These are phyloP conservation scores for Camellia granthamiana DNA, from an alignment of 148 eudicot genomes.

Conservation along the genomic window DNA sequence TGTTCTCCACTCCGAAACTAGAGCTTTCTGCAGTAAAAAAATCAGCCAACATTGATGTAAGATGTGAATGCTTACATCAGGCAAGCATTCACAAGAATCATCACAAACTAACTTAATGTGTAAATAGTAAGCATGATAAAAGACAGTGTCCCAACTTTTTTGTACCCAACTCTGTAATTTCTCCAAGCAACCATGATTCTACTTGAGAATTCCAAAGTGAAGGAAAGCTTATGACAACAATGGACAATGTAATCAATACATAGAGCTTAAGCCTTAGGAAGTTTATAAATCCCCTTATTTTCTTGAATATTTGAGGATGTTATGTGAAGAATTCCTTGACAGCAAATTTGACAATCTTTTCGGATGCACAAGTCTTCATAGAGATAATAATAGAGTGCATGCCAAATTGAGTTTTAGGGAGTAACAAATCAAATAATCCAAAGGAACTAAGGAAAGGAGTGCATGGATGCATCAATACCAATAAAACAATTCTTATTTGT, in stretches of 20 bases:
- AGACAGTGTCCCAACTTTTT: neutral
- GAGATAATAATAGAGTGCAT: neutral
- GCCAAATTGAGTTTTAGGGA: neutral
- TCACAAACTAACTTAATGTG: too few species aligned
- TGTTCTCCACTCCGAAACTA: too few species aligned
- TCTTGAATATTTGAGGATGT: neutral
- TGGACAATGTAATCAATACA: neutral
- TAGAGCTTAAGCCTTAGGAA: neutral
- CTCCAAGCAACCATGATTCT: neutral
- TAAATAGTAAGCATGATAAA: too few species aligned
- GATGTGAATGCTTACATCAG: too few species aligned
- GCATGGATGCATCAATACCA: neutral
- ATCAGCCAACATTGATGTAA: too few species aligned
- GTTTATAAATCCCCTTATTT: neutral
- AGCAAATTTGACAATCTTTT: neutral
- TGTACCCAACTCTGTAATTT: neutral
- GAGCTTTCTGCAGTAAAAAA: too few species aligned
- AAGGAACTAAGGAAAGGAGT: neutral
- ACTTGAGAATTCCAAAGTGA: neutral
- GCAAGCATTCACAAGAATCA: too few species aligned
- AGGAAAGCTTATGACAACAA: neutral
- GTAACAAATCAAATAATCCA: neutral
- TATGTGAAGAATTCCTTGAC: neutral
- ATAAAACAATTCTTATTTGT: conserved; percentile 49
- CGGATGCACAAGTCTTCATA: neutral